Base-by-base conservation (phyloP, 2,329 filamentous ascomycete species). In the Cladophialophora immunda region DNA sequence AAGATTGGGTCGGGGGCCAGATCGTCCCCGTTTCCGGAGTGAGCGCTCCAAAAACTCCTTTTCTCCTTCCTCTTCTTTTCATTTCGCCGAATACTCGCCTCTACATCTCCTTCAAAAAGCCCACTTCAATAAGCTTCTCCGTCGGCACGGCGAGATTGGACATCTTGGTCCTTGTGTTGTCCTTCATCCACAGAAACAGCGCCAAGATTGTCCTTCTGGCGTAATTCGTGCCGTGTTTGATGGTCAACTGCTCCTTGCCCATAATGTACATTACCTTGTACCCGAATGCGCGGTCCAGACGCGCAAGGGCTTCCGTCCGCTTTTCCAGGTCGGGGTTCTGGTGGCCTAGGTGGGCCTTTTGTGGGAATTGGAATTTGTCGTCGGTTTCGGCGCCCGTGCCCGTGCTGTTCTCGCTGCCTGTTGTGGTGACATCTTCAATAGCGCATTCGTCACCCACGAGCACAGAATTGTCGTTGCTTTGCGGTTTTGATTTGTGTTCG, bases 191-290 rank as follows among this genome's bases (percentile, higher is more conserved):
- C 19, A 81, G 65, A 62, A 80, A 81, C 3, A 74, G 66, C 62
- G 70, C 68, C 29, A 81, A 69, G 6, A 77, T 65, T 0, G 74
- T 15, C 1, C 71, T 68, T 6, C 78, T 71, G 34, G 75, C 50
- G 30, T 74, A 67, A n/a, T 75, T 75, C 0, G 73, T 76, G 7
- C 68, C 72, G 9, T 68, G 63, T 13, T 72, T 72, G 67, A 81
- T 74, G 30, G 73, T 76, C 72, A 81, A 75, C 67, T 80, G 77
- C 60, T 80, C 79, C 62, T 78, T 80, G 22, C 78, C 78, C 11
- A 80, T 73, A 19, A 86, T 82, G 69, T 86, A 86, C 1, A 86
- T 75, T 0, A 86, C 80, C 62, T 84, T 78, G 56, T 81, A 77
- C 15, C 79, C 77, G 69, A 78, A 85, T 0, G 83, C 83, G 8